Base-by-base conservation (phyloP, 148 eudicot genomes). In the Linanthus parryae region DNA sequence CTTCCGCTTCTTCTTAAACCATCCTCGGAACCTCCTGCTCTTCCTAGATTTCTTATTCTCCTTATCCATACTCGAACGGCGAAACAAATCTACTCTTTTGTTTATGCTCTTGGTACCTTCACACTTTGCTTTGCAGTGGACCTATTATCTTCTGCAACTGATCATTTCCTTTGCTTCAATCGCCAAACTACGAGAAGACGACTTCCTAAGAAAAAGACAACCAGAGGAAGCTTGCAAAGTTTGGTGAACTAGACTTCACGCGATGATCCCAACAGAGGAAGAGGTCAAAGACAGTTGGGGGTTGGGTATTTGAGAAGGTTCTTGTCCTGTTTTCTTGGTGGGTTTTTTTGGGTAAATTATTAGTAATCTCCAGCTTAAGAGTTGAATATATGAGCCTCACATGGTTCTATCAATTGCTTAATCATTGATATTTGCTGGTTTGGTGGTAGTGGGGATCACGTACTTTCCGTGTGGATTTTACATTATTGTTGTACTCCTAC, bases 1-100 rank as follows among this genome's bases (percentile, higher is more conserved):
- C 74, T 74, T 84, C 8, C 63, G 49, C 69, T 73, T 74, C 72
- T 75, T 76, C 51, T 34, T 45, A 24, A 76, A 71, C 90, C 84
- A 75, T 57, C 50, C 42, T 5, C 53, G 67, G 7, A 79, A 49
- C 67, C 63, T 73, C 37, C 59, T 52, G 2, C 72, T 70, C n/a
- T n/a, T n/a, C 33, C 54, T 55, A 17, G 76, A 62, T 35, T 59
- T 61, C 11, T 37, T 48, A 7, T 74, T 51, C 70, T 74, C 69
- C 18, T 50, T 74, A 25, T 63, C 84, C 86, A 77, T 84, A 25
- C 28, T 49, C 22, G 39, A 31, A 48, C 9, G 14, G 16, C 0
- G 31, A 24, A 44, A 29, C 6, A 53, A n/a, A 15, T 49, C 13
- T 5, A 18, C 22, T 3, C 42, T 42, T 51, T 46, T 20, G 27